Percentiles rank a stretch among this genome's conserved stretches.
phyloP scores from a whole-genome alignment of 2,329 filamentous ascomycete genomes.

The Magnaporthiopsis incrustans region DNA sequence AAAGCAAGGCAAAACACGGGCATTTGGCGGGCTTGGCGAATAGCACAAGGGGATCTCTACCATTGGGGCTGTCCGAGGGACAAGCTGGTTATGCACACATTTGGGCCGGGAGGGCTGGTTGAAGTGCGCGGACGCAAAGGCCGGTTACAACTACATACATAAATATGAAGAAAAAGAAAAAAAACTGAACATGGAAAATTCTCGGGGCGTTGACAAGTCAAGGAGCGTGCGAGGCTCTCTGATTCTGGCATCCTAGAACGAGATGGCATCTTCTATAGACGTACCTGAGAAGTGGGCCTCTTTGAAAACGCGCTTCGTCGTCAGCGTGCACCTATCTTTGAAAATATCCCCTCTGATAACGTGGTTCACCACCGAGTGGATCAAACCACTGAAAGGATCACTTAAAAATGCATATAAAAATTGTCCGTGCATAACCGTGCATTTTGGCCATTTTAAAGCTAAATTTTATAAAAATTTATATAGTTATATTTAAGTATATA shows the following conservation, averaged over 20 bases:
- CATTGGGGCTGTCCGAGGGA: not conserved
- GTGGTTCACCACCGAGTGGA: too few species aligned
- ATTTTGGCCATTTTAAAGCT: too few species aligned
- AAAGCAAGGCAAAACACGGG: not conserved
- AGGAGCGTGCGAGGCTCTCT: not conserved
- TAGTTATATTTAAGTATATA: too few species aligned
- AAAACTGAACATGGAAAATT: not conserved
- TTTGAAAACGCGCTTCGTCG: too few species aligned
- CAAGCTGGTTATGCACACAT: not conserved
- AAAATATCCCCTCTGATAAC: too few species aligned
- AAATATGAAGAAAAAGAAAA: not conserved
- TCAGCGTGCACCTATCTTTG: too few species aligned
- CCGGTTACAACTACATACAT: not conserved
- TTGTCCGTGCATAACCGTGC: too few species aligned
- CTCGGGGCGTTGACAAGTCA: not conserved
- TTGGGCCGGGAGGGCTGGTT: not conserved
- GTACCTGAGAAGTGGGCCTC: too few species aligned
- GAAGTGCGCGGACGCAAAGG: not conserved
- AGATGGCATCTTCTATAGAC: not conserved
- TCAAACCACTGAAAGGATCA: too few species aligned
- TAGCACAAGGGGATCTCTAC: too few species aligned
- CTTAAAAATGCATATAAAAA: too few species aligned
- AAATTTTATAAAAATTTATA: too few species aligned
- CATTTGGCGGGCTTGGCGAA: not conserved
- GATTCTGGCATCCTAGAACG: not conserved